phyloP scores from a whole-genome alignment of 148 eudicot genomes.

The Silene latifolia region DNA sequence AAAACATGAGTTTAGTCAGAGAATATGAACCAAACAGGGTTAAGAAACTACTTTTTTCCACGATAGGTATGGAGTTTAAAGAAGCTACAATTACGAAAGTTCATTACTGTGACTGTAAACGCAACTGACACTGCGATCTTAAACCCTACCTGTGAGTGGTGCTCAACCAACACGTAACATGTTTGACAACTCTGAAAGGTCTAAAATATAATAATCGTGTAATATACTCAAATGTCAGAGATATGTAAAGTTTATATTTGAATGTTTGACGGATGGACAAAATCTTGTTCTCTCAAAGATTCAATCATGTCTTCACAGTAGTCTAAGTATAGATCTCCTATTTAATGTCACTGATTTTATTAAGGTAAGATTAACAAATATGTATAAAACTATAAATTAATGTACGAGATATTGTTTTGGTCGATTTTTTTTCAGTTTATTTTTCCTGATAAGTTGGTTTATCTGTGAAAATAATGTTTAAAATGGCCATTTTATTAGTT shows the following conservation, averaged over 20 bases:
- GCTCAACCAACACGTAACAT: not conserved
- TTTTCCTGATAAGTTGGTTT: too few relatives aligned
- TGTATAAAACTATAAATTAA: too few relatives aligned
- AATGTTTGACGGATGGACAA: constrained; percentile 68
- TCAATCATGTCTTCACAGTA: constrained; percentile 62
- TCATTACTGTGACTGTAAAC: not conserved
- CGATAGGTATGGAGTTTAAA: not conserved
- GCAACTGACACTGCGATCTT: not conserved
- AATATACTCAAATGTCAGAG: not conserved
- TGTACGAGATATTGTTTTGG: too few relatives aligned
- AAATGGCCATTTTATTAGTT: too few relatives aligned
- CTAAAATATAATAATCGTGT: not conserved
- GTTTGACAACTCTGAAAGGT: constrained; percentile 10
- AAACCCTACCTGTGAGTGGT: not conserved
- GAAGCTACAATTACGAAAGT: not conserved
- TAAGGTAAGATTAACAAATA: too few relatives aligned
- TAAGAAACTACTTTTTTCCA: not conserved
- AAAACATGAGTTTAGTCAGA: not conserved
- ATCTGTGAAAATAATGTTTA: too few relatives aligned
- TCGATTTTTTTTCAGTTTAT: too few relatives aligned
- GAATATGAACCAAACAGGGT: not conserved
- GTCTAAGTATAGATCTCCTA: too few relatives aligned
- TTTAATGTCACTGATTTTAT: too few relatives aligned
- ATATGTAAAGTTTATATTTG: constrained; percentile 53
- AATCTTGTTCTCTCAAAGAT: constrained; percentile 49